Percentiles rank a stretch among this genome's conserved stretches.
Conservation (phyloP, 331 rosid genomes). For the Acacia pycnantha region DNA sequence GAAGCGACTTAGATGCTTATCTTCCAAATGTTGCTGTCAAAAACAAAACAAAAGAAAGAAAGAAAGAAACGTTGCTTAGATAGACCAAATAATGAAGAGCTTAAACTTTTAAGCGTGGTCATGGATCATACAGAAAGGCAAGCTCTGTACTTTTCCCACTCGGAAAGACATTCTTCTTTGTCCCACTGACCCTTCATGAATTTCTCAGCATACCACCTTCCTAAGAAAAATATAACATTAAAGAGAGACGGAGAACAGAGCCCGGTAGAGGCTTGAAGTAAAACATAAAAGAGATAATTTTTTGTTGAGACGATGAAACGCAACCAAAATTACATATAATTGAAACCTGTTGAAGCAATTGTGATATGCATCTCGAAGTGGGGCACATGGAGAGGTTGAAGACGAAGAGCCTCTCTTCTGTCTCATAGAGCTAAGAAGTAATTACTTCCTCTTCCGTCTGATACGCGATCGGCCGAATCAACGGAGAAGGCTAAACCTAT, state of each 20-base stretch:
- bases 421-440: constrained; percentile 26
- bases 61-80: background rate
- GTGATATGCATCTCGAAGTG: constrained; percentile 79
- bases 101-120: background rate
- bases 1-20: constrained; percentile 65
- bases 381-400: constrained; percentile 70
- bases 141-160: constrained; percentile 82
- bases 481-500: background rate
- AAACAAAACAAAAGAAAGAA: background rate
- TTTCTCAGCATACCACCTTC: constrained; percentile 85
- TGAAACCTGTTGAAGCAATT: constrained; percentile 83
- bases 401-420: constrained; percentile 41
- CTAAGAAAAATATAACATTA: background rate
- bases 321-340: background rate
- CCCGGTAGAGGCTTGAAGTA: constrained; percentile 33
- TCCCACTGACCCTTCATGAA: constrained; percentile 74
- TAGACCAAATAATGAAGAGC: background rate
- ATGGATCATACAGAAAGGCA: constrained; percentile 64
- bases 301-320: background rate
- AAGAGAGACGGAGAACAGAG: background rate
- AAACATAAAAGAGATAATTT: background rate
- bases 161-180: constrained; percentile 67
- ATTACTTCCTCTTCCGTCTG: background rate
- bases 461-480: background rate
- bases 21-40: constrained; percentile 67